These are phyloP conservation scores for Trichoderma gamsii DNA, from an alignment of 495 filamentous ascomycete species.

Conservation along the genomic window DNA sequence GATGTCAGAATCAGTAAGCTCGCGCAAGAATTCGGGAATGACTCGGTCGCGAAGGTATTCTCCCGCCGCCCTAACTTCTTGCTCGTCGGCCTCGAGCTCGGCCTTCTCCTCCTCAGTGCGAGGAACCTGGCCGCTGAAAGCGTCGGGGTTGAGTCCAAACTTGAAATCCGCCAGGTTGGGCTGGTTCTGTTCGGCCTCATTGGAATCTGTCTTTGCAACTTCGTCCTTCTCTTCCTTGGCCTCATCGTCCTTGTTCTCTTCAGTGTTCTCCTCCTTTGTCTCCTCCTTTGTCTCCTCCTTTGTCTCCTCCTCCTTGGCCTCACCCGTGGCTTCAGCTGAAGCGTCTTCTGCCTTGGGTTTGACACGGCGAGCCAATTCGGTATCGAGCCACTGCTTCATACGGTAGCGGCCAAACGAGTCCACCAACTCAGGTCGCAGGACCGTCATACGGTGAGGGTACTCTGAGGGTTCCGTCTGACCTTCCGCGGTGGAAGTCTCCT, in stretches of 20 bases:
- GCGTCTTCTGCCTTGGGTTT: slow-evolving; percentile 39
- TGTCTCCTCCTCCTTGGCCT: slow-evolving; percentile 23
- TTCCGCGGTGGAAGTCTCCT: slow-evolving; percentile 41
- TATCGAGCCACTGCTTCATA: slow-evolving; percentile 78
- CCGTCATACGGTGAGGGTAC: slow-evolving; percentile 95
- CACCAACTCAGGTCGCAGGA: slow-evolving; percentile 81
- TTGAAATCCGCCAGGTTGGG: slow-evolving; percentile 83
- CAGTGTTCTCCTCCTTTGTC: slow-evolving; percentile 23
- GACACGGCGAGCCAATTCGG: slow-evolving; percentile 50
- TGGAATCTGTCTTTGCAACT: slow-evolving; percentile 23
- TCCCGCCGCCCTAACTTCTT: slow-evolving; percentile 79
- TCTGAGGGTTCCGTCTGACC: slow-evolving; percentile 30
- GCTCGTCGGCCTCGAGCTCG: slow-evolving; percentile 77
- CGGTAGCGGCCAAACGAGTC: slow-evolving; percentile 77
- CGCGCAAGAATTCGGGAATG: slow-evolving; percentile 66
- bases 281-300: slow-evolving; percentile 22
- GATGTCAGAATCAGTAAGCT: slow-evolving; percentile 86
- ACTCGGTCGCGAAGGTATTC: slow-evolving; percentile 65
- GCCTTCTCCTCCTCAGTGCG: slow-evolving; percentile 86
- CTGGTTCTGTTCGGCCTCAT: slow-evolving; percentile 37
- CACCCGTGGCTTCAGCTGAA: slow-evolving; percentile 27
- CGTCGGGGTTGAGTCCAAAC: slow-evolving; percentile 89
- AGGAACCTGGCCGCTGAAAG: slow-evolving; percentile 85
- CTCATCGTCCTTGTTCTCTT: slow-evolving; percentile 23
- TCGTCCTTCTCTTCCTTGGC: slow-evolving; percentile 29